Evolutionary conservation across 768 basidiomycete genomes (phyloP).

Genomic region (Pleurotus salmoneostramineus): DNA sequence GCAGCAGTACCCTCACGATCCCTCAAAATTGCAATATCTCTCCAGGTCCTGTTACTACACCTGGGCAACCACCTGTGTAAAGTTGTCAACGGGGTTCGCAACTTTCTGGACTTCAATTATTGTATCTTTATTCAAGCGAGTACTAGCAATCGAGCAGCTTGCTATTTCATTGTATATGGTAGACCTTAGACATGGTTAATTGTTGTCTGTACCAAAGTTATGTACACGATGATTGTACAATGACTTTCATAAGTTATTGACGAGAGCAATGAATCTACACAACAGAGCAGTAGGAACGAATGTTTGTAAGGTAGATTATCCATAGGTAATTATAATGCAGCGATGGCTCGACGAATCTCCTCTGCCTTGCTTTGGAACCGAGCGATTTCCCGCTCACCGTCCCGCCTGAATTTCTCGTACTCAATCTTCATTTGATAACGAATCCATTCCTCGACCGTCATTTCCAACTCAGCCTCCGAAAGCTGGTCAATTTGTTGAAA

Average conservation of each 20-base stretch:
- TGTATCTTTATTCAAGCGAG: too few relatives aligned
- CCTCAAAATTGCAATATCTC: not conserved
- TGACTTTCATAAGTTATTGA: not conserved
- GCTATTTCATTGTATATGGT: too few relatives aligned
- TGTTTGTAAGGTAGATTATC: not conserved
- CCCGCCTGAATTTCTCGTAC: conserved; percentile 52
- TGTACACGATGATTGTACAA: too few relatives aligned
- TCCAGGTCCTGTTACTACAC: not conserved
- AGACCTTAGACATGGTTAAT: too few relatives aligned
- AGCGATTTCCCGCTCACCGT: conserved; percentile 48
- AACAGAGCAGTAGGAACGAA: not conserved
- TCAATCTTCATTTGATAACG: conserved; percentile 69
- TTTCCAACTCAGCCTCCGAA: conserved; percentile 62
- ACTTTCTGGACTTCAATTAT: too few relatives aligned
- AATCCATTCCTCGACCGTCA: conserved; percentile 87
- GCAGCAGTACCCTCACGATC: not conserved
- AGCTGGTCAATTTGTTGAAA: conserved; percentile 40
- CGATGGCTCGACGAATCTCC: conserved; percentile 32
- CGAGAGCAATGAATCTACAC: not conserved
- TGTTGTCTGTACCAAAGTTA: too few relatives aligned
- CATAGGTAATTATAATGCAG: conserved; percentile 16
- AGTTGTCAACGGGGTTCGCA: not conserved
- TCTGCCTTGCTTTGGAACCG: conserved; percentile 42
- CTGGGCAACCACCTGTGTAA: not conserved
- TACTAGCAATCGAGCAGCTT: too few relatives aligned